A percentile compares a stretch with the other conserved stretches of the same genome.
These are phyloP conservation scores for Fusarium chaquense DNA, from an alignment of 2,329 filamentous ascomycete genomes.

Conservation along the genomic window DNA sequence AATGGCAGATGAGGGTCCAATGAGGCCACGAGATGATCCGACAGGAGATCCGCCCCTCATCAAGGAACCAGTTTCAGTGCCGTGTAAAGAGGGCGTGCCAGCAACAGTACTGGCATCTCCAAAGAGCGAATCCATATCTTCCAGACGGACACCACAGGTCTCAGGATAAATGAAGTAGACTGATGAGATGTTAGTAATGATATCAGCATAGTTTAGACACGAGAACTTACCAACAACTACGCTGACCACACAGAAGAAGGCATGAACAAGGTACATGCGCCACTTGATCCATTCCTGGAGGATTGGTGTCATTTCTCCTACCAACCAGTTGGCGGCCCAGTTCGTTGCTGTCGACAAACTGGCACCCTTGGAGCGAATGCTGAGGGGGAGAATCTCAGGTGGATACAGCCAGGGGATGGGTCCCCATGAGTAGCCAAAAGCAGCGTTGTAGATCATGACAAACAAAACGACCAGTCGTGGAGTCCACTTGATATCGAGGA, in stretches of 20 bases:
- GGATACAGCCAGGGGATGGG: slow-evolving; percentile 98
- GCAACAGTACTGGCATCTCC: slow-evolving; percentile 90
- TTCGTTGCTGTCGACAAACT: slow-evolving; percentile 96
- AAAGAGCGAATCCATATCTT: slow-evolving; percentile 96
- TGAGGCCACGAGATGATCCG: slow-evolving; percentile 74
- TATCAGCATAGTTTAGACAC: slow-evolving; percentile 34
- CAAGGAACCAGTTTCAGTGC: slow-evolving; percentile 84
- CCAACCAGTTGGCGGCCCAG: slow-evolving; percentile 98
- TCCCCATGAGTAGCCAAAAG: slow-evolving; percentile 95
- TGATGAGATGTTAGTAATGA: slow-evolving; percentile 54
- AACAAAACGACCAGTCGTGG: slow-evolving; percentile 89
- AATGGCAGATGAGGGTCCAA: slow-evolving; percentile 75
- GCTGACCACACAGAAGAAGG: slow-evolving; percentile 95
- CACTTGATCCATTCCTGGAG: slow-evolving; percentile 92
- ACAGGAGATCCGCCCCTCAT: slow-evolving; percentile 79
- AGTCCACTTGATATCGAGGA: slow-evolving; percentile 82
- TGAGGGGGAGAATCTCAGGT: slow-evolving; percentile 96
- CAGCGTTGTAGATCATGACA: slow-evolving; percentile 98
- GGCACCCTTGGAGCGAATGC: slow-evolving; percentile 96
- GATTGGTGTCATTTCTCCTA: slow-evolving; percentile 94
- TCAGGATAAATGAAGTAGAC: slow-evolving; percentile 99
- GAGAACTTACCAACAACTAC: slow-evolving; percentile 90
- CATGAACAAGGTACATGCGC: slow-evolving; percentile 94
- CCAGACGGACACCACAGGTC: slow-evolving; percentile 92
- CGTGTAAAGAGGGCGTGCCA: slow-evolving; percentile 79